phyloP scores from a whole-genome alignment of 2,329 filamentous ascomycete genomes.

The Colletotrichum sp. region DNA sequence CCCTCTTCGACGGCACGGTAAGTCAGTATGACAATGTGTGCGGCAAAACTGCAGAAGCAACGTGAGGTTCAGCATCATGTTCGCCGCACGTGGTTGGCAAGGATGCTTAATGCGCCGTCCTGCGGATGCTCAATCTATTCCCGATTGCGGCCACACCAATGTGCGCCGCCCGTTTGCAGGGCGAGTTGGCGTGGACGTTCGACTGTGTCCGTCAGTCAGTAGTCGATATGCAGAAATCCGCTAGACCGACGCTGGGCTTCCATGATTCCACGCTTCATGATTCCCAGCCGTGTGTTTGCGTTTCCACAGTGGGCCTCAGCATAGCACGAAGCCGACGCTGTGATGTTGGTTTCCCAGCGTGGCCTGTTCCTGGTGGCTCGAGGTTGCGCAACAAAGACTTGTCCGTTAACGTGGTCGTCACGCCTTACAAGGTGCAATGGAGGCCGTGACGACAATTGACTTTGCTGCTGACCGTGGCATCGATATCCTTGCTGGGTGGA shows the following conservation, averaged over 20 bases:
- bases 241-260: background rate
- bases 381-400: background rate
- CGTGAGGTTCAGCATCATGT: background rate
- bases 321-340: background rate
- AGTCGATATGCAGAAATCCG: background rate
- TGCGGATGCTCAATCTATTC: background rate
- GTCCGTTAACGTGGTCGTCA: background rate
- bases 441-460: background rate
- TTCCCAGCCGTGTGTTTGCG: background rate
- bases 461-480: background rate
- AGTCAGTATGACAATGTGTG: background rate
- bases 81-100: conserved; percentile 14
- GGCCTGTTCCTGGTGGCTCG: background rate
- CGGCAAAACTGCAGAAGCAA: background rate
- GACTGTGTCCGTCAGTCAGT: background rate
- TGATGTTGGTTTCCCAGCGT: background rate
- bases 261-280: background rate
- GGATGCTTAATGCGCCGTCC: background rate
- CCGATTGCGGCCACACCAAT: background rate
- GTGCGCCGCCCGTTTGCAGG: conserved; percentile 14
- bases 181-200: background rate
- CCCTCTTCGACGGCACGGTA: background rate
- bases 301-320: background rate
- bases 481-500: background rate
- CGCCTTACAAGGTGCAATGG: background rate